phyloP scores from a whole-genome alignment of 2,329 filamentous ascomycete genomes.

The Leptographium procerum region DNA sequence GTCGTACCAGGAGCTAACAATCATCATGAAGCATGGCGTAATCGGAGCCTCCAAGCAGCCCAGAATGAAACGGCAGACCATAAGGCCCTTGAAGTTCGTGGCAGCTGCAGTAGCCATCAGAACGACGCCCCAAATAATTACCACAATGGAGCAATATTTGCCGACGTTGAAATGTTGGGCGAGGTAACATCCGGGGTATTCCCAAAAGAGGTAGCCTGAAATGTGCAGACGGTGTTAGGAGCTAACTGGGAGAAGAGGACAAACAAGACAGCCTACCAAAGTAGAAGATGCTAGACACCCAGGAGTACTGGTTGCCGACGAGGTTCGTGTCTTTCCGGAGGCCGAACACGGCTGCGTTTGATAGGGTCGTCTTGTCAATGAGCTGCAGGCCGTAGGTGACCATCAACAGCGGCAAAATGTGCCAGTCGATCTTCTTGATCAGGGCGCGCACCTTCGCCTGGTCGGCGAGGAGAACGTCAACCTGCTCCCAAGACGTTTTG shows the following conservation, averaged over 20 bases:
- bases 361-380: conserved; percentile 49
- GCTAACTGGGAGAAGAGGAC: too few relatives aligned
- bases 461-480: too few relatives aligned
- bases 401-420: conserved; percentile 44
- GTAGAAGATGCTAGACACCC: conserved; percentile 29
- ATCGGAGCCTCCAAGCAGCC: conserved; percentile 45
- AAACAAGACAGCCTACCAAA: conserved; percentile 21
- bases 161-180: conserved; percentile 36
- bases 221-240: too few relatives aligned
- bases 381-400: conserved; percentile 48
- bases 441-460: too few relatives aligned
- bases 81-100: conserved; percentile 41
- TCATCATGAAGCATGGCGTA: conserved; percentile 46
- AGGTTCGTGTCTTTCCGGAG: conserved; percentile 27
- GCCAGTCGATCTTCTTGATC: conserved; percentile 32
- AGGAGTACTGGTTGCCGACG: conserved; percentile 42
- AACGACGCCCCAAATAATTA: conserved; percentile 31
- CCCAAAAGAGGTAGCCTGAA: conserved; percentile 25
- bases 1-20: conserved; percentile 42
- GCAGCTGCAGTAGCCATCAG: conserved; percentile 37
- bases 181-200: conserved; percentile 31
- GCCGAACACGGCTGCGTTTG: conserved; percentile 24
- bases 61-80: conserved; percentile 41
- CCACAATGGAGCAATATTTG: conserved; percentile 30
- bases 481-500: too few relatives aligned